phyloP scores from a whole-genome alignment of 2,329 filamentous ascomycete species.

The Monosporascus sp. region DNA sequence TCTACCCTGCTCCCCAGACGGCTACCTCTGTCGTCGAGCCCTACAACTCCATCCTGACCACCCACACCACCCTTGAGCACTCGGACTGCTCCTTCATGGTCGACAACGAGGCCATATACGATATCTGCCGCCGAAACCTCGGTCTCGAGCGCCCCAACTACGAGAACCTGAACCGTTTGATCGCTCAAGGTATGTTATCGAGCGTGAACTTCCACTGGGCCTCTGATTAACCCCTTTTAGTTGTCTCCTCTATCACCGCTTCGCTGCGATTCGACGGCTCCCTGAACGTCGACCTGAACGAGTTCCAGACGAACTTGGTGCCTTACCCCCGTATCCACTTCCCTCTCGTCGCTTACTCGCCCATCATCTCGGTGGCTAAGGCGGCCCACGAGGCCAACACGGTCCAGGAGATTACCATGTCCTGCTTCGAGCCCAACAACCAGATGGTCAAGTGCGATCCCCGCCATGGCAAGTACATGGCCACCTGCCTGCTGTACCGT shows the following conservation, averaged over 20 bases:
- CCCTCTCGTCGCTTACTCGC: constrained; percentile 93
- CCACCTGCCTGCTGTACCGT: constrained; percentile 94
- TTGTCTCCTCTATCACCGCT: constrained; percentile 96
- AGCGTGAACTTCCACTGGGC: constrained; percentile 1
- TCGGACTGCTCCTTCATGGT: constrained; percentile 99
- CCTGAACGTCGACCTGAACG: constrained; percentile 98
- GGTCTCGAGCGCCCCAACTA: constrained; percentile 96
- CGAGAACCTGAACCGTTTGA: constrained; percentile 97
- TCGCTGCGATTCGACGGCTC: constrained; percentile 98
- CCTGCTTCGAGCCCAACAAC: constrained; percentile 99
- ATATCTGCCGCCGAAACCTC: constrained; percentile 97
- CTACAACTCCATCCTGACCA: constrained; percentile 99
- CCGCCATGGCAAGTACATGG: constrained; percentile 99
- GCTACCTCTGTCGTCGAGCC: constrained; percentile 97
- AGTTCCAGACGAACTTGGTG: constrained; percentile 99
- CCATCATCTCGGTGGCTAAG: constrained; percentile 91
- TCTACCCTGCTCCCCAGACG: constrained; percentile 96
- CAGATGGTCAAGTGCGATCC: constrained; percentile 99
- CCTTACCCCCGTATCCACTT: constrained; percentile 99
- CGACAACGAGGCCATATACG: constrained; percentile 99
- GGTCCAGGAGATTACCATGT: constrained; percentile 96
- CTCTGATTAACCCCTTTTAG: constrained; percentile 40
- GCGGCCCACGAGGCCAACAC: constrained; percentile 97
- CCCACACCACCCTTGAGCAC: constrained; percentile 98
- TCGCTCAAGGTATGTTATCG: constrained; percentile 74